Base-by-base conservation (phyloP, 192 early-diverging fungal species). In the Backusella sp. region DNA sequence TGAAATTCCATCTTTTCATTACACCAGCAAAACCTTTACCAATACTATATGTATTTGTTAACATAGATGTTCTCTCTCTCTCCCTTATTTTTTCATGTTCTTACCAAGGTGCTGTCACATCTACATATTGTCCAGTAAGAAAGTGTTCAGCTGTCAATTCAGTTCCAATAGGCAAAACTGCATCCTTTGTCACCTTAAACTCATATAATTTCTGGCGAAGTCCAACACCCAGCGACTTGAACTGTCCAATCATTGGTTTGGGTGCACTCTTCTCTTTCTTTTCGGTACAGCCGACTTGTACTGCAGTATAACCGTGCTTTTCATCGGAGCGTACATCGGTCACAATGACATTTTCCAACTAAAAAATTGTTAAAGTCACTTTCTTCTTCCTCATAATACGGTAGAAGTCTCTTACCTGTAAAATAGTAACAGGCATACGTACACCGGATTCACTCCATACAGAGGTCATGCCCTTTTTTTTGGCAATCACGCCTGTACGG, bases 1-100 rank as follows among this genome's bases (percentile, higher is more conserved):
- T 89, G 80, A 98, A 98, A 36, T 92, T 92, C 90, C 93, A 95
- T 83, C 96, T 90, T 90, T 99, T 99, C 96, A 99, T 99, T 6
- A 91, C 95, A 76, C 97, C 97, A 75, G 93, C 92, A 85, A 98
- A 98, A 19, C 97, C 97, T 82, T 98, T 98, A 73, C 95, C 96
- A 49, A 93, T 88, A 26, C 92, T 32, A 21, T 36, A 53, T 53
- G n/a, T 53, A 53, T 53, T 9, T 32, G 32, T 32, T 56, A 12
- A 26, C n/a, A 1, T 28, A 28, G 28, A 28, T 1, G 28, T 28
- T 28, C 28, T 28, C 28, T 28, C 28, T 28, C 28, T 28, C 28
- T 28, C 28, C 28, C 28, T 28, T 28, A 28, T 28, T 28, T 0
- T 28, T 1, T 28, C 28, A 28, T 28, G 28, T 28, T 28, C 89